phyloP scores from a whole-genome alignment of 805 yeast species.

The Barnettozyma vustinii region DNA sequence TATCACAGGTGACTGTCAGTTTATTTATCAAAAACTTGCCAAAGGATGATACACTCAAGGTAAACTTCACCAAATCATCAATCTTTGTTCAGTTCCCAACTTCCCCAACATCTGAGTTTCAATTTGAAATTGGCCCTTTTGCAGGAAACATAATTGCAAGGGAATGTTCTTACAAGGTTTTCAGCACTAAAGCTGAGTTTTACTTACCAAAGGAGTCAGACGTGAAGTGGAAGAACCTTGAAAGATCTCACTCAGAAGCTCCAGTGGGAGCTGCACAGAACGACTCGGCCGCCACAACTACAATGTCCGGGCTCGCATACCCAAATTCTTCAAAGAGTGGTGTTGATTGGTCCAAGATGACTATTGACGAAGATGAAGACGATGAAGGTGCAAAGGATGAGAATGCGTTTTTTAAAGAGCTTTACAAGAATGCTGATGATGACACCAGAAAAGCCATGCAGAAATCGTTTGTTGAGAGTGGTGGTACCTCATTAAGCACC shows the following conservation, averaged over 20 bases:
- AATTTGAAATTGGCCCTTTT: slow-evolving; percentile 50
- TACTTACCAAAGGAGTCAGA: slow-evolving; percentile 42
- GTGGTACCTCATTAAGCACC: slow-evolving; percentile 90
- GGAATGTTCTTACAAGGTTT: slow-evolving; percentile 43
- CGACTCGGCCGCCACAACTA: background rate
- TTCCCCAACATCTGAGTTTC: slow-evolving; percentile 48
- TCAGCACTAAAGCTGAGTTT: slow-evolving; percentile 72
- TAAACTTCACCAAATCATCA: slow-evolving; percentile 34
- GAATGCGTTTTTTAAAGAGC: slow-evolving; percentile 65
- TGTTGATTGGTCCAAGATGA: slow-evolving; percentile 66
- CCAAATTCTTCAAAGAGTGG: slow-evolving; percentile 62
- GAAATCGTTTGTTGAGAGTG: slow-evolving; percentile 91
- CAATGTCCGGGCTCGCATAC: slow-evolving; percentile 27
- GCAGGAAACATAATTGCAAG: slow-evolving; percentile 44
- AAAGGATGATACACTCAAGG: slow-evolving; percentile 36
- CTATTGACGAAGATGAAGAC: slow-evolving; percentile 37
- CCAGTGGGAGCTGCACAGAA: slow-evolving; percentile 9
- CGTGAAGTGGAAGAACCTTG: slow-evolving; percentile 51
- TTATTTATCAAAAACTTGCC: slow-evolving; percentile 67
- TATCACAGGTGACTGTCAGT: slow-evolving; percentile 52
- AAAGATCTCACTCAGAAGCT: slow-evolving; percentile 14
- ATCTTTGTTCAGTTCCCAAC: slow-evolving; percentile 44
- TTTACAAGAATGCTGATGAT: slow-evolving; percentile 77
- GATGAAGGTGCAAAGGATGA: slow-evolving; percentile 38
- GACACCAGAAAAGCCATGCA: slow-evolving; percentile 92